Percentiles rank a stretch among this genome's conserved stretches.
Evolutionary conservation across 495 filamentous ascomycete species (phyloP).

Genomic region (Aspergillus homomorphus): DNA sequence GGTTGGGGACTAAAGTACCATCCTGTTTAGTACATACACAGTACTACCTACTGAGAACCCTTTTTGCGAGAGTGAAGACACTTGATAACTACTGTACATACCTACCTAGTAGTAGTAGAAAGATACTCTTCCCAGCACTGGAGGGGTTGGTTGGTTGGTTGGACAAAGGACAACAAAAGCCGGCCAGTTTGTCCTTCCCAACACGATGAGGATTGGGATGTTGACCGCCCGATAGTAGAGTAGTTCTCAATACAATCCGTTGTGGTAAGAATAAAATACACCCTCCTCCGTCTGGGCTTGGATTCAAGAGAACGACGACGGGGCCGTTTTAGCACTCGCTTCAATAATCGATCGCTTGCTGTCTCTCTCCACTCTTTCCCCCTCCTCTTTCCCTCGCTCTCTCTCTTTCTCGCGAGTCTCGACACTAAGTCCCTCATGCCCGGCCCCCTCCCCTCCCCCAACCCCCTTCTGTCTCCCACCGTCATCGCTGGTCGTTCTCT

Average conservation of each 20-base stretch:
- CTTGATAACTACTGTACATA: too few species aligned
- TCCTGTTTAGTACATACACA: neutral
- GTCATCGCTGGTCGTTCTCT: neutral
- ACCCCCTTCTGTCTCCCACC: neutral
- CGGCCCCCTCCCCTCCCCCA: neutral
- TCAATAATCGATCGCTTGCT: constrained; percentile 4
- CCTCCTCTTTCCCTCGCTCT: neutral
- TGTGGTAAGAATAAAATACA: too few species aligned
- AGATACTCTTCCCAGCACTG: neutral
- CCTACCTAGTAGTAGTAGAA: too few species aligned
- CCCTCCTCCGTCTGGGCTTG: neutral
- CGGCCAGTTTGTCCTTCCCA: neutral
- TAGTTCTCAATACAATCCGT: neutral
- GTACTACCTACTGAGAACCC: neutral
- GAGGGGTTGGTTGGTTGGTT: neutral
- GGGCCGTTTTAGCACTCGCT: constrained; percentile 22
- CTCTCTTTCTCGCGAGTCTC: neutral
- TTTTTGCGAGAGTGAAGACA: too few species aligned
- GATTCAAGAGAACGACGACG: constrained; percentile 1
- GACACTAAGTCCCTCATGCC: neutral
- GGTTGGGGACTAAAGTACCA: neutral
- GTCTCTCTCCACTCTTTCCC: constrained; percentile 1
- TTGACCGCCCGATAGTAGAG: constrained; percentile 1
- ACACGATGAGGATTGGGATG: neutral
- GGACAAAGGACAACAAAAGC: neutral